Percentiles rank a stretch among this genome's conserved stretches.
Conservation (phyloP, 495 filamentous ascomycete genomes). For the Hypoxylon trugodes region DNA sequence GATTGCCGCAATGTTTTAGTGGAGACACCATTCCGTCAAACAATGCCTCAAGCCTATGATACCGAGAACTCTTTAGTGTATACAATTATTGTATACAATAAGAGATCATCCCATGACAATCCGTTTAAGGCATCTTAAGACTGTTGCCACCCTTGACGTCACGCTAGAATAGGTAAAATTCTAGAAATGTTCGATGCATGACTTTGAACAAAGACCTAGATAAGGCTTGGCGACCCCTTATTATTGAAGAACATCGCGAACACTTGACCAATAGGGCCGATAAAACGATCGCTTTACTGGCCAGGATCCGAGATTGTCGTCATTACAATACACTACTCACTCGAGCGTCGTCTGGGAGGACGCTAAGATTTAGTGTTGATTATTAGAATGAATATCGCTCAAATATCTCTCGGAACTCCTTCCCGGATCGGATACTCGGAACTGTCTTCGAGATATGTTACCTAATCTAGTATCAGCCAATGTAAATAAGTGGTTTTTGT, state of each 20-base stretch:
- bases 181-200: constrained; percentile 20
- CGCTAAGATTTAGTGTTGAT: not conserved
- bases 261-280: too few relatives aligned
- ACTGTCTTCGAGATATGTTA: not conserved
- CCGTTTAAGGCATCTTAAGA: not conserved
- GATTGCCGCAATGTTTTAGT: not conserved
- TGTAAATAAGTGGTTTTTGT: not conserved
- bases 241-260: not conserved
- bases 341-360: too few relatives aligned
- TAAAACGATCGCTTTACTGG: too few relatives aligned
- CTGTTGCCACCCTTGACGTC: constrained; percentile 3
- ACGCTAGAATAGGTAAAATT: constrained; percentile 22
- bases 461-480: constrained; percentile 17
- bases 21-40: too few relatives aligned
- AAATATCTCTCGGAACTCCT: not conserved
- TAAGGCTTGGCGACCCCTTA: not conserved
- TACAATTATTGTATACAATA: too few relatives aligned
- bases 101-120: not conserved
- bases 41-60: too few relatives aligned
- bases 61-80: too few relatives aligned
- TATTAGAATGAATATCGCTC: not conserved
- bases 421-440: not conserved
- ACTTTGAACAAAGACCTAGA: not conserved
- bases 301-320: not conserved
- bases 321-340: not conserved